Evolutionary conservation across 1,139 yeast species (phyloP), one percentile per base, ranked within the genome.

Genomic region (Kurtzmaniella quercitrusa): DNA sequence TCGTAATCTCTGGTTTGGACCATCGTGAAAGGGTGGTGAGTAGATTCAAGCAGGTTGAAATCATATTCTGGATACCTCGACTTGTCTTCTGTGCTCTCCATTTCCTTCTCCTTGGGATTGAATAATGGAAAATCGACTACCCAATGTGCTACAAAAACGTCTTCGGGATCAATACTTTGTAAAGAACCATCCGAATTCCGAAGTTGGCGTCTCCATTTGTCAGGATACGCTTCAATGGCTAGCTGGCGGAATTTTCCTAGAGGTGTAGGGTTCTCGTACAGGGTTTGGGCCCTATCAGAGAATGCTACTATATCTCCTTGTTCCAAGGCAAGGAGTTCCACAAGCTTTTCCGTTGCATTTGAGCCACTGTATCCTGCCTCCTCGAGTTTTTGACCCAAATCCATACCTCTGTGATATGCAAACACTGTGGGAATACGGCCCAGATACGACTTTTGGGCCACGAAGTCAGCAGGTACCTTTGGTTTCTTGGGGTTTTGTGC

Each of bases 21-120:
- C 98, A 93, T 93, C 0, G 98, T 93, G 64, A 93, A 93, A 6
- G 98, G 98, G 60, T 93, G 98, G 59, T 93, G 98, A 0, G 97
- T 91, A 0, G 98, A 79, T 42, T 77, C 81, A 43, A 72, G 73
- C 5, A 60, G 55, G 1, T 56, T 46, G 33, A 54, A 59, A 52
- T 81, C 76, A 57, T 87, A 91, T 1, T 45, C 50, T 1, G 98
- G 97, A 55, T 81, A 89, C 2, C 59, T 66, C 6, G 47, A 51
- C 8, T 21, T 21, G 23, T 4, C 23, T 21, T 21, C 23, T 21
- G 23, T 21, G 10, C 57, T 65, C 3, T 48, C 39, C 9, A 14
- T 10, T 7, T 19, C 38, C 1, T 34, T 46, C 38, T 77, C 84
- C 1, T 65, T 55, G 0, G 98, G 98, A 45, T 82, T 84, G 63